Evolutionary conservation across 1,284 basidiomycete species (phyloP), one percentile per base, ranked within the genome.

Genomic region (Trichosporon faecale): DNA sequence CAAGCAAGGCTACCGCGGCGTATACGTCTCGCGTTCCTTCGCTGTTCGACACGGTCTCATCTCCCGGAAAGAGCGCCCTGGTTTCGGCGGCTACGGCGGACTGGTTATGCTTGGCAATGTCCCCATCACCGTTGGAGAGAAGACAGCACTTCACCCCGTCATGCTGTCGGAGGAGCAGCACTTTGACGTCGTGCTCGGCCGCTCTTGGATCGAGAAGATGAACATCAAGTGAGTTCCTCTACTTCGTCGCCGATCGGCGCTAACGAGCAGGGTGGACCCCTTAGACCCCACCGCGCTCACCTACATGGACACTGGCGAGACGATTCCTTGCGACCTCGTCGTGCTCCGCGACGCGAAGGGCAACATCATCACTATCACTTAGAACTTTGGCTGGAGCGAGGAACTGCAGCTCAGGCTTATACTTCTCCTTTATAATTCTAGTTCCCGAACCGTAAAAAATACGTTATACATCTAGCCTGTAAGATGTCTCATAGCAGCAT

Each of bases 271-370:
- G 81, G 89, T 89, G 27, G 92, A 92, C 78, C 86, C 90, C 0
- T 85, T 91, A 46, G 96, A 99, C 82, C 91, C 91, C 68, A 98
- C 96, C 14, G 75, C 80, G 60, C 90, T 99, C 31, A 89, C 93
- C 1, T 98, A 96, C 79, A 88, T 95, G 85, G 96, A 98, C 83
- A 94, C 91, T 1, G 93, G 93, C n/a, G 96, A 99, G 85, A 91
- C 89, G 78, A 89, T 97, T 66, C 91, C 92, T 74, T 95, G 93
- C 80, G 94, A 97, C 79, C 84, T 96, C 6, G 94, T 97, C 29
- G 91, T 97, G 68, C 85, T 97, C 73, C 92, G 82, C 66, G 82
- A 84, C 66, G 79, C 92, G 14, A 88, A 88, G 80, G 93, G 93
- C 0, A 91, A 94, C 72, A 90, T 95, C 73, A 91, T 95, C 49